These are phyloP conservation scores for Fusarium sp. DNA, from an alignment of 2,329 filamentous ascomycete species.

Conservation along the genomic window DNA sequence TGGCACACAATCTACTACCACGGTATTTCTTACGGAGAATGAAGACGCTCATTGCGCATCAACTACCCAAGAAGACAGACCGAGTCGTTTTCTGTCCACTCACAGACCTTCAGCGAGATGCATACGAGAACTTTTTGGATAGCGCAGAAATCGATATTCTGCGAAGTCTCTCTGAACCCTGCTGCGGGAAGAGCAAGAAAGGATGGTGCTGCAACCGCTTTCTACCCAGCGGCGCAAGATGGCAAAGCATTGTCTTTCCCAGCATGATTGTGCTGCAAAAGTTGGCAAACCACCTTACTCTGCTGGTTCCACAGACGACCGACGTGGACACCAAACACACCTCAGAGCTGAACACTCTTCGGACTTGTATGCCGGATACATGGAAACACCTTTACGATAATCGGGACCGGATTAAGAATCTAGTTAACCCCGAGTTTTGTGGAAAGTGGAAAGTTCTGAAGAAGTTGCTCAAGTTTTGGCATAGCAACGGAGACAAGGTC, in stretches of 20 bases:
- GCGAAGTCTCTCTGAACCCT: conserved; percentile 73
- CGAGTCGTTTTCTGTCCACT: conserved; percentile 95
- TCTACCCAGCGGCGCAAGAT: conserved; percentile 72
- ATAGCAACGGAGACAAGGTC: conserved; percentile 90
- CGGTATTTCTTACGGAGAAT: conserved; percentile 91
- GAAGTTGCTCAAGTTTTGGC: conserved; percentile 90
- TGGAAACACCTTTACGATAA: conserved; percentile 81
- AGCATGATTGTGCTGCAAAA: conserved; percentile 86
- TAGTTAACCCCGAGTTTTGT: conserved; percentile 90
- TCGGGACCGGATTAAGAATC: conserved; percentile 82
- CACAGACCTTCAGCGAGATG: conserved; percentile 81
- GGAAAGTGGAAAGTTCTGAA: conserved; percentile 96
- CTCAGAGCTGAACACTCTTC: conserved; percentile 80
- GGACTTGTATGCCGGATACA: conserved; percentile 77
- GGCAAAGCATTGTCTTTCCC: conserved; percentile 86
- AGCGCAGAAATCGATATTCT: conserved; percentile 78
- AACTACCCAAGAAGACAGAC: conserved; percentile 94
- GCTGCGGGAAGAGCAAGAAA: conserved; percentile 71
- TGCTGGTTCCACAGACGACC: conserved; percentile 76
- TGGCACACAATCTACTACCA: conserved; percentile 89
- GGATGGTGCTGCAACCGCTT: conserved; percentile 83
- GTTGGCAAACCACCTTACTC: conserved; percentile 90
- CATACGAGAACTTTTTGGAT: conserved; percentile 83
- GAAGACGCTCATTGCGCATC: conserved; percentile 91
- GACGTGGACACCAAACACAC: conserved; percentile 79